phyloP scores from a whole-genome alignment of 176 grass and related monocot genomes.

The Saccharum spontaneum region DNA sequence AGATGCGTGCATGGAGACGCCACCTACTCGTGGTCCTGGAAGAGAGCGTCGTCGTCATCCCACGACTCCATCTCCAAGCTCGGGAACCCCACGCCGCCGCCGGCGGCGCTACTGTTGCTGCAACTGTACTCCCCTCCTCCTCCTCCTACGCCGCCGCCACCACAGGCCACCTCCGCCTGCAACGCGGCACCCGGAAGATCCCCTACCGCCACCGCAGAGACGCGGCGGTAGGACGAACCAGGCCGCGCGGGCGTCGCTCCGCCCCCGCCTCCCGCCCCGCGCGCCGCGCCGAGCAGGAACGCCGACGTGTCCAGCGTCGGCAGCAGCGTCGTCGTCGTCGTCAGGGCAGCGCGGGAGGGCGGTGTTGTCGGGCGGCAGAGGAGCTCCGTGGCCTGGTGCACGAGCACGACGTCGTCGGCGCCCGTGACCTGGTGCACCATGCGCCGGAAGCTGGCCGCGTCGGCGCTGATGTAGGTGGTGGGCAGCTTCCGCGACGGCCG shows the following conservation, averaged over 20 bases:
- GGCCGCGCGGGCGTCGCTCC: no score
- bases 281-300: not conserved
- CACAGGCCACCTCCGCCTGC: not conserved
- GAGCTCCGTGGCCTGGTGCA: not conserved
- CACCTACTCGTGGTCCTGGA: no score
- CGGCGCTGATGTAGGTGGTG: conserved; percentile 47
- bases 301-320: not conserved
- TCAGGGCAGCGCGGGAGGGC: not conserved
- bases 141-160: no score
- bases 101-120: no score
- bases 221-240: no score
- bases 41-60: no score
- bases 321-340: no score
- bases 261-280: no score
- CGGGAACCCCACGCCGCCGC: no score
- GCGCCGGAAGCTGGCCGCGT: conserved; percentile 46
- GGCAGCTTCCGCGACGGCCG: conserved; percentile 21
- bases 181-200: not conserved
- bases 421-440: conserved; percentile 57
- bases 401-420: not conserved
- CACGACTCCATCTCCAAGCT: no score
- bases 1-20: no score
- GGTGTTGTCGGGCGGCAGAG: not conserved
- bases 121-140: no score
- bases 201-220: not conserved